phyloP scores from a whole-genome alignment of 257 asterid species.

The Voacanga thouarsii region DNA sequence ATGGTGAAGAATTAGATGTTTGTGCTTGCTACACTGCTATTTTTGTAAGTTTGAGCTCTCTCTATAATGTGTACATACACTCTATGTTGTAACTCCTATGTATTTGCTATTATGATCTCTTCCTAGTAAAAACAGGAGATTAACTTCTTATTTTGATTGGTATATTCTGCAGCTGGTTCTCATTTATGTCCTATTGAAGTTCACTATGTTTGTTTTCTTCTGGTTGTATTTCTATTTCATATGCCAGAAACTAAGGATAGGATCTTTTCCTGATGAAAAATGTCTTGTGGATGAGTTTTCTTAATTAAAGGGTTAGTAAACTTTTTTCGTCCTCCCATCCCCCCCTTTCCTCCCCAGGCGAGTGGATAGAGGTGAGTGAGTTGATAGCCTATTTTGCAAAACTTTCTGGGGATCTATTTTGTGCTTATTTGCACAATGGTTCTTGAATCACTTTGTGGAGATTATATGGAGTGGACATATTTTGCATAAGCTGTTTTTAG shows the following conservation, averaged over 20 bases:
- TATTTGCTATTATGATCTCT: background rate
- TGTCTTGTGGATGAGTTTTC: background rate
- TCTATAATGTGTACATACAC: background rate
- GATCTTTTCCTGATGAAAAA: background rate
- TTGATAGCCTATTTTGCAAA: background rate
- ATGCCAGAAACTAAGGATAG: background rate
- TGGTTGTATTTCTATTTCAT: background rate
- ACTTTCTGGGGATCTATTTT: background rate
- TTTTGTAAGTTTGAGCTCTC: constrained; percentile 59
- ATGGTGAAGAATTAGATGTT: constrained; percentile 93
- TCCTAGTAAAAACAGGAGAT: background rate
- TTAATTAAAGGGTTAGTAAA: background rate
- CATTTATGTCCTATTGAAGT: background rate
- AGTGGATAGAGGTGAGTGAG: too few relatives aligned
- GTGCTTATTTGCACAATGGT: background rate
- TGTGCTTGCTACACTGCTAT: constrained; percentile 98
- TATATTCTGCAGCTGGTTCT: too few relatives aligned
- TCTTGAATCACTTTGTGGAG: background rate
- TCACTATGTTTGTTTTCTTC: background rate
- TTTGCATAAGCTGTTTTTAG: background rate
- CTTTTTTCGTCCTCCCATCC: too few relatives aligned
- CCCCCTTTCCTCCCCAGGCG: too few relatives aligned
- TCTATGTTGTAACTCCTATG: background rate
- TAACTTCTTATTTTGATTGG: background rate
- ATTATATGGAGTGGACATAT: background rate